Conservation (phyloP, 805 yeast species). For the Wickerhamomyces queroliae region DNA sequence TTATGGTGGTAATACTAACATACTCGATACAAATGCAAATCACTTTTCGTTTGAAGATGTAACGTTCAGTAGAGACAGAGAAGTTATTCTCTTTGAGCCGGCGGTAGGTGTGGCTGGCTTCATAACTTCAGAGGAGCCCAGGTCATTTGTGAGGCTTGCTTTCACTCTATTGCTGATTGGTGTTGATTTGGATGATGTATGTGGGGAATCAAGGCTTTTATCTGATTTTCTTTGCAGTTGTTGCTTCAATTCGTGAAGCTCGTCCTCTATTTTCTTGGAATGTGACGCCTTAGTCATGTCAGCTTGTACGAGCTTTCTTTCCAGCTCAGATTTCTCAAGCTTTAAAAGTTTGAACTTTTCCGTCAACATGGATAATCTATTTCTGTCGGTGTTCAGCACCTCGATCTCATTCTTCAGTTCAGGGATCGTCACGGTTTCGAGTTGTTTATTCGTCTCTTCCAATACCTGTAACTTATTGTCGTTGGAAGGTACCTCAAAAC, state of each 20-base stretch:
- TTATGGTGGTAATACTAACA: no score
- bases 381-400: conserved; percentile 22
- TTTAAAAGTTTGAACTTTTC: conserved; percentile 24
- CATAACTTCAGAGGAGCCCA: background rate
- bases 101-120: conserved; percentile 1
- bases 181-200: background rate
- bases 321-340: conserved; percentile 26
- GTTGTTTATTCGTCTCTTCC: conserved; percentile 33
- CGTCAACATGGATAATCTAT: conserved; percentile 15
- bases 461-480: conserved; percentile 34
- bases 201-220: background rate
- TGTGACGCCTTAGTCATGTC: background rate
- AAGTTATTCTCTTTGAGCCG: conserved; percentile 6
- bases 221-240: background rate
- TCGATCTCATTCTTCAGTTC: conserved; percentile 36
- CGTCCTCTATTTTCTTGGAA: background rate
- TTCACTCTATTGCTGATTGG: background rate
- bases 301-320: conserved; percentile 22
- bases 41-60: conserved; percentile 1
- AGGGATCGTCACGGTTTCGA: conserved; percentile 40
- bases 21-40: no score
- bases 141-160: conserved; percentile 2
- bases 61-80: conserved; percentile 11
- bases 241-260: background rate
- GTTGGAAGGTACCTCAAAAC: conserved; percentile 30